Base-by-base conservation (phyloP, 805 yeast genomes). In the Spathaspora gorwiae region DNA sequence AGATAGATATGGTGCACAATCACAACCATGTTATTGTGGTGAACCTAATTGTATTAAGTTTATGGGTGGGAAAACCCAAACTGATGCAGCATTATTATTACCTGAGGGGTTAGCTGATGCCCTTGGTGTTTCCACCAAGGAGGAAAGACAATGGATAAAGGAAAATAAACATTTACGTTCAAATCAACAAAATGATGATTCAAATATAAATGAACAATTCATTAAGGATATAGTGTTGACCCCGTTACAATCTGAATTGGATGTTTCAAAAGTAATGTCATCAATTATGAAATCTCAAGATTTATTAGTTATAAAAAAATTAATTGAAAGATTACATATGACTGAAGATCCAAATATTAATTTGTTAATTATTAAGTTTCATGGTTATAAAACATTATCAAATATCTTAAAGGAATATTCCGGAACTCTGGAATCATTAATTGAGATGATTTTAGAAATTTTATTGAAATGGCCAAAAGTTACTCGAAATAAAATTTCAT, bases 61-160 rank as follows among this genome's bases (percentile, higher is more conserved):
- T 53, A 80, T 92, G 72, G 99, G 98, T 52, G 99, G 99, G 40
- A 90, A 90, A 64, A 92, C 96, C 2, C 99, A 94, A 68, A 90
- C 98, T 1, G 96, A 90, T 54, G 87, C 92, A 30, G 92, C 92
- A 1, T 75, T 87, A 35, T 68, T 88, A 46, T 73, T 92, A 41
- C 97, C 98, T 2, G 92, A 87, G 50, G 78, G 81, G 24, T 76
- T 86, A 32, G 81, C 94, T 8, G 95, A 87, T 50, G 97, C 97
- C 0, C 73, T 94, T 39, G 96, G 96, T 14, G 84, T 90, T 8
- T 70, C 78, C 11, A 68, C 78, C 1, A 74, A 75, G 26, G 81
- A 80, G 50, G 96, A 88, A 59, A 84, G 81, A 56, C 80, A 73
- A 45, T 85, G 90, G 83, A 65, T 86, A 48, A 79, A 79, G 60